Percentiles rank a stretch among this genome's conserved stretches.
Conservation (phyloP, 2,329 filamentous ascomycete genomes). For the Thermoascus crustaceus region DNA sequence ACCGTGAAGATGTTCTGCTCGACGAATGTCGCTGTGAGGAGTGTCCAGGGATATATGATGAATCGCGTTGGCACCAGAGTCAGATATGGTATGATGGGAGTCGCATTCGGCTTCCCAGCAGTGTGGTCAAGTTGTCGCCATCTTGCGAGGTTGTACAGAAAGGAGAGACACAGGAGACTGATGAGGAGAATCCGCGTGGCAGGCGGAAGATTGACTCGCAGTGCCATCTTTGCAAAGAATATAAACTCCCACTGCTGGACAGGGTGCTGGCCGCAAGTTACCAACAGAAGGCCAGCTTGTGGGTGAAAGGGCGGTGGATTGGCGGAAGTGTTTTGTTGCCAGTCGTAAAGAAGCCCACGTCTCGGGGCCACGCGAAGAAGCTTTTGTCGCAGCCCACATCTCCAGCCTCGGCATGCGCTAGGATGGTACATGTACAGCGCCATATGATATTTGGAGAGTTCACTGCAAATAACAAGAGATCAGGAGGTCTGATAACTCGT, state of each 20-base stretch:
- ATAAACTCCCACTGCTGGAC: slow-evolving; percentile 13
- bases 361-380: slow-evolving; percentile 3
- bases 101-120: slow-evolving; percentile 26
- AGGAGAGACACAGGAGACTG: slow-evolving; percentile 64
- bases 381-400: no score
- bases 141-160: slow-evolving; percentile 61
- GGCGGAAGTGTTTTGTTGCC: slow-evolving; percentile 3
- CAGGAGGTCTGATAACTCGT: no score
- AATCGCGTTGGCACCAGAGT: slow-evolving; percentile 77
- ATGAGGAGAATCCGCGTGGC: slow-evolving; percentile 77
- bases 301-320: slow-evolving; percentile 6
- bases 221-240: slow-evolving; percentile 53
- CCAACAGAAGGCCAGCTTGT: slow-evolving; percentile 9
- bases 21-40: slow-evolving; percentile 75
- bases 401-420: no score
- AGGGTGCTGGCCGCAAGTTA: slow-evolving; percentile 15
- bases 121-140: slow-evolving; percentile 61
- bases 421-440: no score
- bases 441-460: no score
- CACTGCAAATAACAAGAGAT: no score
- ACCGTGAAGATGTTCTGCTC: slow-evolving; percentile 91
- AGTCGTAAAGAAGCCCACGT: slow-evolving; percentile 4
- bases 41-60: slow-evolving; percentile 86
- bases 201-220: slow-evolving; percentile 84
- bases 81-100: slow-evolving; percentile 73